Conservation (phyloP, 306 rosid genomes). For the Crotalaria pallida region DNA sequence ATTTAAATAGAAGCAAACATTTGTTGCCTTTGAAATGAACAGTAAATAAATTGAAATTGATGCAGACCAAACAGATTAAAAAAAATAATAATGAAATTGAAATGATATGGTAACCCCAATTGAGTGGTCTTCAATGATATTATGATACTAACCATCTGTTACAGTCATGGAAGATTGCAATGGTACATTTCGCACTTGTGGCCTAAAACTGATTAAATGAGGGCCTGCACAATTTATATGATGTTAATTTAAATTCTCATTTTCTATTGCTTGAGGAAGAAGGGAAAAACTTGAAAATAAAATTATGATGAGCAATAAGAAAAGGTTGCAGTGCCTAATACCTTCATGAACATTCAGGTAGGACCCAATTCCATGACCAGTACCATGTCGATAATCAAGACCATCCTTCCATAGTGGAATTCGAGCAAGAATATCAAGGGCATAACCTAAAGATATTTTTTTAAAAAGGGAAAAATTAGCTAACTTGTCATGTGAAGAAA, state of each 20-base stretch:
- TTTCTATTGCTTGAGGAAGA: not conserved
- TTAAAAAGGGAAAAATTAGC: not conserved
- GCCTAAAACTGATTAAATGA: constrained; percentile 92
- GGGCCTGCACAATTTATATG: constrained; percentile 61
- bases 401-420: constrained; percentile 90
- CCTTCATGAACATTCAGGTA: constrained; percentile 99
- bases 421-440: constrained; percentile 93
- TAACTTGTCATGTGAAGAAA: not conserved
- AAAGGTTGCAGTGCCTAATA: constrained; percentile 20
- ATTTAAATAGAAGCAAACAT: not conserved
- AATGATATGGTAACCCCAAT: not conserved
- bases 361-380: constrained; percentile 99
- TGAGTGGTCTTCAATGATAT: not conserved
- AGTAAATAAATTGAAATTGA: constrained; percentile 3
- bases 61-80: not conserved
- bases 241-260: not conserved
- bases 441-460: constrained; percentile 46
- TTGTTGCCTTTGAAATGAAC: not conserved
- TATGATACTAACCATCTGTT: constrained; percentile 75
- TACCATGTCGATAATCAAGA: constrained; percentile 98
- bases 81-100: not conserved
- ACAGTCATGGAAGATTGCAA: constrained; percentile 92
- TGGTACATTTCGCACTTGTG: constrained; percentile 80
- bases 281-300: not conserved
- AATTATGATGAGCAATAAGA: constrained; percentile 14